A percentile compares a stretch with the other conserved stretches of the same genome.
These are phyloP conservation scores for Nectriaceae sp. DNA, from an alignment of 2,329 filamentous ascomycete genomes.

Conservation along the genomic window DNA sequence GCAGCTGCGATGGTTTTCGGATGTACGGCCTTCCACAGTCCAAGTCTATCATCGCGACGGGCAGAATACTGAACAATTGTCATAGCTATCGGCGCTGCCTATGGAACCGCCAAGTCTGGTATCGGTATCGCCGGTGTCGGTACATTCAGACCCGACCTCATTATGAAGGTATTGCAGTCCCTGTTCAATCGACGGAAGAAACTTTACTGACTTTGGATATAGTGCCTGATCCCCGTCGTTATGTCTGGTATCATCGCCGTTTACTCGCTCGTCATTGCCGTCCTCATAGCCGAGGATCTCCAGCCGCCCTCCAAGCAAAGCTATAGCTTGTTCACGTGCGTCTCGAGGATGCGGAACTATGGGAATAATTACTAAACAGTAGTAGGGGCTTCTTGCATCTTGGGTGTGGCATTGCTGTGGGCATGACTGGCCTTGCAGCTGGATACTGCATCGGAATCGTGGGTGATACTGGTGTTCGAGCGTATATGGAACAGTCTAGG, in stretches of 20 bases:
- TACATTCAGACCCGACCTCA: slow-evolving; percentile 81
- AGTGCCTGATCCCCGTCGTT: slow-evolving; percentile 86
- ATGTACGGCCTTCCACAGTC: slow-evolving; percentile 54
- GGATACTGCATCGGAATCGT: slow-evolving; percentile 97
- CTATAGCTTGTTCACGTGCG: slow-evolving; percentile 84
- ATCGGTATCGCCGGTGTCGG: slow-evolving; percentile 86
- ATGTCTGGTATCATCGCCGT: slow-evolving; percentile 99
- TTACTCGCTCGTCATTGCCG: slow-evolving; percentile 94
- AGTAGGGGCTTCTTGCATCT: slow-evolving; percentile 88
- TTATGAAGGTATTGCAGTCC: slow-evolving; percentile 74
- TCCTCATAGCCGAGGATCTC: slow-evolving; percentile 92
- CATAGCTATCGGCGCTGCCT: slow-evolving; percentile 71
- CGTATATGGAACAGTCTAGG: slow-evolving; percentile 94
- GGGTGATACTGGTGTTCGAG: slow-evolving; percentile 88
- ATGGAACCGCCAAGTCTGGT: slow-evolving; percentile 85
- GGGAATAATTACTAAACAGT: slow-evolving; percentile 17
- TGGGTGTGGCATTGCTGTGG: slow-evolving; percentile 85
- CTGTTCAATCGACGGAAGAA: not conserved
- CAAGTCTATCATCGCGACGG: slow-evolving; percentile 4
- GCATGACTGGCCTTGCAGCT: slow-evolving; percentile 87
- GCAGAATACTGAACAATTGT: slow-evolving; percentile 27
- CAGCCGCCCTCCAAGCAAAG: slow-evolving; percentile 63
- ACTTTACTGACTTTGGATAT: slow-evolving; percentile 2
- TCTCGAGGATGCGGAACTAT: slow-evolving; percentile 16
- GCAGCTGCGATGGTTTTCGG: slow-evolving; percentile 82